Evolutionary conservation across 257 asterid genomes (phyloP), one percentile per base, ranked within the genome.

Genomic region (Echites panduratus): DNA sequence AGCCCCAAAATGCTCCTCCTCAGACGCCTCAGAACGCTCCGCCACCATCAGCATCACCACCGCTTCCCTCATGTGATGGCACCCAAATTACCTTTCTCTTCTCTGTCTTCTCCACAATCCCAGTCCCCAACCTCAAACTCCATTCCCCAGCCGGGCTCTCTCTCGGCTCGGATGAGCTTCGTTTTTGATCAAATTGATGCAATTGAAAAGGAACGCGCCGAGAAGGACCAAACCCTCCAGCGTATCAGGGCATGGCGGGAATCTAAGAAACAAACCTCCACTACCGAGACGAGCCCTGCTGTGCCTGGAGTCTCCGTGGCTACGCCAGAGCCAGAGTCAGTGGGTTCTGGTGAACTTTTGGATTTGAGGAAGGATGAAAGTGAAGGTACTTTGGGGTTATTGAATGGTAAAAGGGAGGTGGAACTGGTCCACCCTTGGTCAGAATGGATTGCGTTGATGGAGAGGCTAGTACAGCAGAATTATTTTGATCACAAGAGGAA

Each of bases 161-260:
- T 93, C 50, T 93, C 98, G 56, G 87, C 96, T 56, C 92, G 97
- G 59, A 83, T 93, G 98, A 87, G 88, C 85, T 93, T 93, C 62
- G 86, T 93, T 45, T 93, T 93, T 82, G 96, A 93, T 26, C 96
- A 91, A 87, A 93, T 93, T 56, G 98, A 91, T 40, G 86, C 93
- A 76, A 91, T 91, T 49, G 93, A 89, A 44, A 86, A 80, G 63
- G 87, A 85, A 13, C 89, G 89, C 24, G 76, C 84, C 26, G 93
- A 91, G 10, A 93, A 93, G 41, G 96, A 93, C 78, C 82, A 91
- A 70, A 85, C 97, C 61, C 92, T 93, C 70, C 90, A 88, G 79
- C 87, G 98, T 48, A 91, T 93, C 48, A 97, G 98, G 75, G 85
- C 96, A 20, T 93, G 98, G 97, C 88, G 96, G 49, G 90, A 91